Base-by-base conservation (phyloP, 2,329 filamentous ascomycete species). In the Alternaria brassicae region DNA sequence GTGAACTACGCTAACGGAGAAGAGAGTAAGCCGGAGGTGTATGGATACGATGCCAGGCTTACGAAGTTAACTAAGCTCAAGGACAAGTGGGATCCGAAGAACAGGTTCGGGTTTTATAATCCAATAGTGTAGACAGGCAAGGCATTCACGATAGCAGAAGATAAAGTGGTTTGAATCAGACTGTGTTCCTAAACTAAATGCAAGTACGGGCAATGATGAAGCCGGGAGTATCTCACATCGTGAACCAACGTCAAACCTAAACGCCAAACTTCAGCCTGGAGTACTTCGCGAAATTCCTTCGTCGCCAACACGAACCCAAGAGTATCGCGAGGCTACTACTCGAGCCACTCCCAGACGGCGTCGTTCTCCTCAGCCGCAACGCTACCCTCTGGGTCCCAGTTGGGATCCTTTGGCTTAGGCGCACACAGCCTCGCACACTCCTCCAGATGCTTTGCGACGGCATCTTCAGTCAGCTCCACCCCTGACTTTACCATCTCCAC, bases 1-100 rank as follows among this genome's bases (percentile, higher is more conserved):
- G 65, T 76, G 6, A 77, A 78, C 44, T 78, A 77, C 55, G 75
- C 74, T 4, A 63, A 66, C 45, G 74, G 74, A 8, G 66, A 68
- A 10, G 75, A 78, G 60, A 19, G 37, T 1, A 55, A 64, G 42
- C 32, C 69, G 27, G 62, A 70, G 19, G 36, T 76, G 48, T 79
- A 78, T 64, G 77, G 75, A 12, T 65, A 70, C 45, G 69, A 75
- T 28, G 23, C 57, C 60, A 63, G 71, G 32, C 28, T 77, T 36
- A 52, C 61, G 32, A 74, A 61, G 51, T 56, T 78, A 47, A 53
- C 58, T 40, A 60, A 37, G 6, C 52, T 78, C 60, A 79, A 78
- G 62, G 61, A 40, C 34, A 32, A 40, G 30, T 75, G 67, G 50
- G 77, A 77, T 66, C 73, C 72, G 7, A 15, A 65, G 32, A 65